Evolutionary conservation across 148 eudicot species (phyloP).

Genomic region (Vaccinium corymbosum): DNA sequence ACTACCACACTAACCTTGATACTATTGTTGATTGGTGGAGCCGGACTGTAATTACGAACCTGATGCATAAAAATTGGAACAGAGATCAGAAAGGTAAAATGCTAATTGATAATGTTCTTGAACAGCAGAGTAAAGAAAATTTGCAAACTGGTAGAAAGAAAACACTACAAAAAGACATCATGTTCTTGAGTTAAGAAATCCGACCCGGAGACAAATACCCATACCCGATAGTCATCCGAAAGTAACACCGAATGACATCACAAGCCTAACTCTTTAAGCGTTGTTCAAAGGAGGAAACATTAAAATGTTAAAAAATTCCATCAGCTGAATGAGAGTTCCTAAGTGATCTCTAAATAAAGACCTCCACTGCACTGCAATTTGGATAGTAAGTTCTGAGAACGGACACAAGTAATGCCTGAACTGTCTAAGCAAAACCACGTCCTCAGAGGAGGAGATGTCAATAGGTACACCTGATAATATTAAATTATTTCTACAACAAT

Average conservation of each 20-base stretch:
- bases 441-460: neutral
- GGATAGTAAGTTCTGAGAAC: neutral
- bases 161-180: neutral
- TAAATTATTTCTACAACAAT: neutral
- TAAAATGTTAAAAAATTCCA: neutral
- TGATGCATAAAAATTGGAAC: slow-evolving; percentile 28
- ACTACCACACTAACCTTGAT: slow-evolving; percentile 60
- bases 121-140: neutral
- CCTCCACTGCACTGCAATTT: neutral
- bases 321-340: neutral
- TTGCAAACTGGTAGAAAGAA: neutral
- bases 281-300: neutral
- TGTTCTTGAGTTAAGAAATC: neutral
- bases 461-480: neutral
- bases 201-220: neutral
- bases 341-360: neutral
- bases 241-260: neutral
- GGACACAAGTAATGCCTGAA: neutral
- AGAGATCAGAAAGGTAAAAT: slow-evolving; percentile 7
- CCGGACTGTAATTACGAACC: slow-evolving; percentile 82
- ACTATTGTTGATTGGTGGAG: slow-evolving; percentile 84
- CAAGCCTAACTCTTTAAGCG: neutral
- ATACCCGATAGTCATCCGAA: neutral
- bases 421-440: neutral
- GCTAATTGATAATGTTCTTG: neutral